Percentiles rank a stretch among this genome's conserved stretches.
These are phyloP conservation scores for Zymoseptoria crescenta DNA, from an alignment of 2,329 filamentous ascomycete genomes.

Conservation along the genomic window DNA sequence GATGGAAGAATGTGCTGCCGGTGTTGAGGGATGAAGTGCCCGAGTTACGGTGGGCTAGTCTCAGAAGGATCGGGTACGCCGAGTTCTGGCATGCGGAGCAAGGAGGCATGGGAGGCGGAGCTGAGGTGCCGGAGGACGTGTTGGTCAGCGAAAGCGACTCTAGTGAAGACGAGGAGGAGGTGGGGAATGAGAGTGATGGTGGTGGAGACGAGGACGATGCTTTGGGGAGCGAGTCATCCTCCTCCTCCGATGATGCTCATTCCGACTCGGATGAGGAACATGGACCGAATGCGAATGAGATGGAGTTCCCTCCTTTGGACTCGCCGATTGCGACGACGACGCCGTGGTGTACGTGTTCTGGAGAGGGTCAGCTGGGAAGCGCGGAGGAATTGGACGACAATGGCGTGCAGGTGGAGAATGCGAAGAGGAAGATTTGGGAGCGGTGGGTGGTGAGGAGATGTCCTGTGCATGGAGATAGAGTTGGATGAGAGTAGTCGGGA, in stretches of 20 bases:
- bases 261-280: constrained; percentile 31
- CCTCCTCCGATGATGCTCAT: constrained; percentile 14
- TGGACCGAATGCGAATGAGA: constrained; percentile 33
- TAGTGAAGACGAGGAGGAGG: constrained; percentile 8
- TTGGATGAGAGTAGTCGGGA: not conserved
- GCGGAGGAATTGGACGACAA: constrained; percentile 44
- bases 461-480: constrained; percentile 20
- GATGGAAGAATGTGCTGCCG: constrained; percentile 54
- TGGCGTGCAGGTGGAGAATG: constrained; percentile 39
- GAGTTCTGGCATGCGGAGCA: constrained; percentile 42
- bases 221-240: constrained; percentile 28
- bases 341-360: constrained; percentile 41
- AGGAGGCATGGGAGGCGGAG: constrained; percentile 35
- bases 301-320: constrained; percentile 38
- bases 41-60: constrained; percentile 53
- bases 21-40: constrained; percentile 51
- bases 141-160: constrained; percentile 35
- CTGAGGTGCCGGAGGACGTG: constrained; percentile 41
- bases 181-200: constrained; percentile 10
- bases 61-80: constrained; percentile 55
- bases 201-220: constrained; percentile 14
- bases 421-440: constrained; percentile 49
- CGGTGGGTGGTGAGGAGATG: constrained; percentile 47
- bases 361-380: constrained; percentile 28
- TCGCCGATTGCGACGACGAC: constrained; percentile 38